These are phyloP conservation scores for Eremothecium gossypii DNA, from an alignment of 1,139 yeast species.

Conservation along the genomic window DNA sequence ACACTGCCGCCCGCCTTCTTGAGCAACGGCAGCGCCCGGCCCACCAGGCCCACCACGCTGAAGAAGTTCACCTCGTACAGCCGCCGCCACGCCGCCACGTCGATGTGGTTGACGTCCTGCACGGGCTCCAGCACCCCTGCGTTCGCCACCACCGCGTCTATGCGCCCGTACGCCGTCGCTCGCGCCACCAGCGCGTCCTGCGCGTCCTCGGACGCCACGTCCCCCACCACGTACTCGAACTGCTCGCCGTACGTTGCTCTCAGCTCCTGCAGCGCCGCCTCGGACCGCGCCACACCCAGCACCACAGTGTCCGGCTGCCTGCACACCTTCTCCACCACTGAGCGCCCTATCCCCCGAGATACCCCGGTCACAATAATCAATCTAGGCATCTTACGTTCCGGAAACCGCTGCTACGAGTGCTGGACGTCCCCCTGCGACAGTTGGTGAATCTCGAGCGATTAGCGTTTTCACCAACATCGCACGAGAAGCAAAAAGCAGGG, in stretches of 20 bases:
- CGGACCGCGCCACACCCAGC: constrained; percentile 67
- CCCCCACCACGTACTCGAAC: constrained; percentile 57
- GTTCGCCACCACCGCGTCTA: constrained; percentile 64
- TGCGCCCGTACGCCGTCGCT: constrained; percentile 45
- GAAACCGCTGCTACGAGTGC: too few relatives aligned
- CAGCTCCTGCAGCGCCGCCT: constrained; percentile 38
- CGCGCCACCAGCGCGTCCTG: constrained; percentile 37
- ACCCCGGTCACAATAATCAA: constrained; percentile 64
- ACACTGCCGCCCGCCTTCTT: constrained; percentile 31
- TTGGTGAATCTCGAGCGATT: too few relatives aligned
- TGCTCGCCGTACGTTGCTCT: constrained; percentile 40
- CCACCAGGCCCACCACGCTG: constrained; percentile 56
- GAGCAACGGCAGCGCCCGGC: constrained; percentile 20
- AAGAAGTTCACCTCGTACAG: constrained; percentile 73
- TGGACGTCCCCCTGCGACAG: too few relatives aligned
- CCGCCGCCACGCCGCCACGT: constrained; percentile 49
- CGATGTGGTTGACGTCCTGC: constrained; percentile 32
- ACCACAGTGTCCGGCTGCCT: constrained; percentile 45
- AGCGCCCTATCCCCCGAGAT: constrained; percentile 68
- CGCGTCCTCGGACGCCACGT: constrained; percentile 43
- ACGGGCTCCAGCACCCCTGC: constrained; percentile 89
- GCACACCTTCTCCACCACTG: constrained; percentile 52
- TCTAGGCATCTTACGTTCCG: too few relatives aligned
- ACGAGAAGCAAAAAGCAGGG: too few relatives aligned
- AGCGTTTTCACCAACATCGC: too few relatives aligned